Conservation (phyloP, 2,329 filamentous ascomycete species). For the Trichophyton rubrum region DNA sequence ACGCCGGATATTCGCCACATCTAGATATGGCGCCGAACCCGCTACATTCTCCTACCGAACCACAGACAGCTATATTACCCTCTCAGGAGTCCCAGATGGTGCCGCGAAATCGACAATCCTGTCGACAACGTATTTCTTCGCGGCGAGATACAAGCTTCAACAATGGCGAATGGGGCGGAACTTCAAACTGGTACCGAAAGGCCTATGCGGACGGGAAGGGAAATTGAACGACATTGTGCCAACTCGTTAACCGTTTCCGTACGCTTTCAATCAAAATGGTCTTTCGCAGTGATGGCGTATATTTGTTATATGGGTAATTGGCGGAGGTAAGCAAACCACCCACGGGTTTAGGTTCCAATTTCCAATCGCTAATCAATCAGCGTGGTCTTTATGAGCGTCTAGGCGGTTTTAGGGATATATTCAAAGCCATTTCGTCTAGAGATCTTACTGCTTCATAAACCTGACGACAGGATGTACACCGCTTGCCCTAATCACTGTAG, state of each 20-base stretch:
- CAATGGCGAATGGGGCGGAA: constrained; percentile 9
- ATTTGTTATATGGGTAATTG: neutral
- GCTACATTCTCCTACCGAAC: neutral
- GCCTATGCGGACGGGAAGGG: constrained; percentile 4
- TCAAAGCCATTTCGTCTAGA: neutral
- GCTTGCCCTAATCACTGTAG: neutral
- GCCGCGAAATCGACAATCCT: neutral
- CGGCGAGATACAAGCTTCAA: neutral
- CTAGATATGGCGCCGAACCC: neutral
- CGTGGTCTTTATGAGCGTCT: neutral
- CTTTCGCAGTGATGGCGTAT: too few relatives aligned
- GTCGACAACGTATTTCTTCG: neutral
- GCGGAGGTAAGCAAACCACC: too few relatives aligned
- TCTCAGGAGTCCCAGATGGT: neutral
- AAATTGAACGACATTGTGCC: neutral
- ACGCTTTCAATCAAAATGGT: neutral
- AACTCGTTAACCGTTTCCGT: neutral
- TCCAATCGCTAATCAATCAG: neutral
- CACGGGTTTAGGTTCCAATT: neutral
- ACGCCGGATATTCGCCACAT: neutral
- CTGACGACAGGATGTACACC: neutral
- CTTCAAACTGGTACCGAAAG: constrained; percentile 11
- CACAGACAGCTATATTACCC: neutral
- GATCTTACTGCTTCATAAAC: neutral
- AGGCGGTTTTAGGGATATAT: neutral